These are phyloP conservation scores for Colletotrichum lentis DNA, from an alignment of 2,329 filamentous ascomycete genomes.

Conservation along the genomic window DNA sequence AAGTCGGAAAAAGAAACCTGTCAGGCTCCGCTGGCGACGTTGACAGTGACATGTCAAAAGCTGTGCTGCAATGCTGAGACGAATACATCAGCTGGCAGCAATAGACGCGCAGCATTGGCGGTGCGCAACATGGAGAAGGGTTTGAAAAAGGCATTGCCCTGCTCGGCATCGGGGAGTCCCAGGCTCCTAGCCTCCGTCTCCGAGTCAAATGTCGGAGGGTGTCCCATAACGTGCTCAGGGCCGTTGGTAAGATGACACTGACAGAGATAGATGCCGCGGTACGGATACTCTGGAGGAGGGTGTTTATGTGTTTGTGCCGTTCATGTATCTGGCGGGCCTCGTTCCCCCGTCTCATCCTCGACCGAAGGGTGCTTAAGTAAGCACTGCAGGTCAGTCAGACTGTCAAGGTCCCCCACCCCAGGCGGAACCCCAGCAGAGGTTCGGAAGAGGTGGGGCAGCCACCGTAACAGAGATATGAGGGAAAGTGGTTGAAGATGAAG, in stretches of 20 bases:
- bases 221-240: background rate
- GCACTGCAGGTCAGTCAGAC: background rate
- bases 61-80: slow-evolving; percentile 14
- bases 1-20: slow-evolving; percentile 22
- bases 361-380: slow-evolving; percentile 8
- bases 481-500: background rate
- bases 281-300: background rate
- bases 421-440: slow-evolving; percentile 8
- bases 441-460: background rate
- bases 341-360: background rate
- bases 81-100: slow-evolving; percentile 10
- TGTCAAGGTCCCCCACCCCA: slow-evolving; percentile 4
- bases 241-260: slow-evolving; percentile 2
- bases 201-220: slow-evolving; percentile 5
- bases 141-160: background rate
- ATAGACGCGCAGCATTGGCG: slow-evolving; percentile 7
- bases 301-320: background rate
- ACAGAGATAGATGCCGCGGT: slow-evolving; percentile 13
- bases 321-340: slow-evolving; percentile 3
- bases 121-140: slow-evolving; percentile 10
- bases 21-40: slow-evolving; percentile 11
- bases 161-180: slow-evolving; percentile 27
- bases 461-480: background rate
- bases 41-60: slow-evolving; percentile 28
- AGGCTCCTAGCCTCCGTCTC: slow-evolving; percentile 19